A percentile compares a stretch with the other conserved stretches of the same genome.
Conservation (phyloP, 2,329 filamentous ascomycete species). For the Xylaria sp. region DNA sequence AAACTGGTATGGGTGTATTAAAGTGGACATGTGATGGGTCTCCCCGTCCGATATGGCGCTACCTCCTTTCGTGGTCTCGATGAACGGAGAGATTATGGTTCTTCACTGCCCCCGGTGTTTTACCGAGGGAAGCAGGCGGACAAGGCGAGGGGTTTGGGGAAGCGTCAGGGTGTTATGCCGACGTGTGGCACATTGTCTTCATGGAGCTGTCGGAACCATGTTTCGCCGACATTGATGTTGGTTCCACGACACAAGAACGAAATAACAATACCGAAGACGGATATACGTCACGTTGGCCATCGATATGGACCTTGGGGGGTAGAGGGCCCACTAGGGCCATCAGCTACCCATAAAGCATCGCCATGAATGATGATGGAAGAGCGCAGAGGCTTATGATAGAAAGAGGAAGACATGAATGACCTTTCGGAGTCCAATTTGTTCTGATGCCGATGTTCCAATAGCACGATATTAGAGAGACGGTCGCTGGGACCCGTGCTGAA, state of each 20-base stretch:
- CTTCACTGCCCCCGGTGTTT: conserved; percentile 11
- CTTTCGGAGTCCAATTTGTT: background rate
- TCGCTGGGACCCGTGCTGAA: background rate
- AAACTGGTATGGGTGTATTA: background rate
- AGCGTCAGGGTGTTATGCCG: conserved; percentile 14
- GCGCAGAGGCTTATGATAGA: background rate
- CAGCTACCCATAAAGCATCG: background rate
- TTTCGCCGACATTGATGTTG: conserved; percentile 22
- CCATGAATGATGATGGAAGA: background rate
- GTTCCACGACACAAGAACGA: conserved; percentile 8
- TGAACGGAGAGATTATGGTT: background rate
- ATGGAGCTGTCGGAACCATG: conserved; percentile 13
- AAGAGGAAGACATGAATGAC: background rate
- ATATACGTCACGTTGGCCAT: background rate
- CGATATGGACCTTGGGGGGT: background rate
- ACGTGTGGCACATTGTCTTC: conserved; percentile 8
- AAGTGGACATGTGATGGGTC: background rate
- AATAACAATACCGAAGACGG: background rate
- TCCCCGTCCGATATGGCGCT: background rate
- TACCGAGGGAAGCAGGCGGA: background rate
- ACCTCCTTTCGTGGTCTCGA: background rate
- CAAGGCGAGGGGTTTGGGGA: background rate
- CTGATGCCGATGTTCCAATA: background rate
- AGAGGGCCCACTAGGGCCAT: background rate
- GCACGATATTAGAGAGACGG: background rate